A percentile compares a stretch with the other conserved stretches of the same genome.
phyloP scores from a whole-genome alignment of 2,329 filamentous ascomycete genomes.

The Fusarium irregulare region DNA sequence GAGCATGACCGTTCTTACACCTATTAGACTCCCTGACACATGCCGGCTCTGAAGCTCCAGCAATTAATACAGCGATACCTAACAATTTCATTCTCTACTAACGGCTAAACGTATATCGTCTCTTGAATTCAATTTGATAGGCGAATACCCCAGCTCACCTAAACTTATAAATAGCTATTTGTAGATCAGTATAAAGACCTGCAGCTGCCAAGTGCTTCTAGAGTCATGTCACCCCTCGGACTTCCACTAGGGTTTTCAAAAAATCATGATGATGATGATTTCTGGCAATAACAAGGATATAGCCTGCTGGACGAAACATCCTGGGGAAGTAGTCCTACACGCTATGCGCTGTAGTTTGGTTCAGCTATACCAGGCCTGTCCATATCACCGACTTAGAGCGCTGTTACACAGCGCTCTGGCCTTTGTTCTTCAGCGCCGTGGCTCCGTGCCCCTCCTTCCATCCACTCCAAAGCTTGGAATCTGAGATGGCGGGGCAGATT shows the following conservation, averaged over 20 bases:
- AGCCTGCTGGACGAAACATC: not conserved
- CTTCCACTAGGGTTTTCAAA: not conserved
- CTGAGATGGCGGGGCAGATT: constrained; percentile 43
- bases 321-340: not conserved
- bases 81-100: not conserved
- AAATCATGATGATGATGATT: not conserved
- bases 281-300: constrained; percentile 2
- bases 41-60: not conserved
- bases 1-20: not conserved
- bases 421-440: not conserved
- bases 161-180: not conserved
- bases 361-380: constrained; percentile 19
- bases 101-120: not conserved
- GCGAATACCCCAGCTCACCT: not conserved
- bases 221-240: not conserved
- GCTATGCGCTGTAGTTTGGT: constrained; percentile 4
- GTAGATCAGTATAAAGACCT: not conserved
- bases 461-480: constrained; percentile 37
- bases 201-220: not conserved
- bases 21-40: not conserved
- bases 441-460: constrained; percentile 25
- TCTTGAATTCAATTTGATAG: not conserved
- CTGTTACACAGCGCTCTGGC: not conserved
- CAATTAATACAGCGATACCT: not conserved
- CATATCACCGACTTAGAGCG: constrained; percentile 15